A percentile compares a stretch with the other conserved stretches of the same genome.
phyloP scores from a whole-genome alignment of 169 alveolate species.

The Neospora caninum region DNA sequence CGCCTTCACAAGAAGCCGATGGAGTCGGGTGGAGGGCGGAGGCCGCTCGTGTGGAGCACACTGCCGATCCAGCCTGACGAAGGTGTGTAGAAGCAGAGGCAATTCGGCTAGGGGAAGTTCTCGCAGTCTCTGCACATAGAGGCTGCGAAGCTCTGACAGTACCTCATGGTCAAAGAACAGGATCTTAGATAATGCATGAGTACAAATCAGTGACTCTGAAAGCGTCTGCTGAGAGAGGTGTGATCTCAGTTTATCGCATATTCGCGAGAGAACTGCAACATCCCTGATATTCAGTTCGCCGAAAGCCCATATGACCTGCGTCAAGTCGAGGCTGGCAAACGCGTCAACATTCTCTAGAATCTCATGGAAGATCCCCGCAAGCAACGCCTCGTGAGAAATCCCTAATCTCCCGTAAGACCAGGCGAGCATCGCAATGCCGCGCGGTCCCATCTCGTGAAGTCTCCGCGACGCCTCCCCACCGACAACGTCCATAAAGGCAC shows the following conservation, averaged over 20 bases:
- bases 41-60: not conserved
- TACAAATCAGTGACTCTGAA: slow-evolving; percentile 43
- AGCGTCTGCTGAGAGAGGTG: slow-evolving; percentile 43
- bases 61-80: slow-evolving; percentile 52
- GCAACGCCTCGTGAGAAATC: slow-evolving; percentile 8
- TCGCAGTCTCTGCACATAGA: slow-evolving; percentile 36
- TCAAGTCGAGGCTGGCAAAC: slow-evolving; percentile 50
- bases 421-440: slow-evolving; percentile 63
- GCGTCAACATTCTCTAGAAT: slow-evolving; percentile 27
- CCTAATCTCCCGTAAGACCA: slow-evolving; percentile 54
- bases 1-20: not conserved
- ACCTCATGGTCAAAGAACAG: slow-evolving; percentile 48
- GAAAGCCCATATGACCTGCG: slow-evolving; percentile 56
- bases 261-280: slow-evolving; percentile 36
- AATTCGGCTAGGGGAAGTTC: slow-evolving; percentile 51
- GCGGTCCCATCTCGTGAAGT: slow-evolving; percentile 48
- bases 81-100: slow-evolving; percentile 51
- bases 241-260: slow-evolving; percentile 27
- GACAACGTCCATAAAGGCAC: slow-evolving; percentile 56
- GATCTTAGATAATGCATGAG: slow-evolving; percentile 45
- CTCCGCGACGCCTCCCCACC: slow-evolving; percentile 45
- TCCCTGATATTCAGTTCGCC: slow-evolving; percentile 22
- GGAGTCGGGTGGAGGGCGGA: not conserved
- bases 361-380: not conserved
- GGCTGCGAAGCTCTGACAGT: slow-evolving; percentile 31